Percentiles rank a stretch among this genome's conserved stretches.
Evolutionary conservation across 2,329 filamentous ascomycete genomes (phyloP).

Genomic region (Fusarium chaquense): DNA sequence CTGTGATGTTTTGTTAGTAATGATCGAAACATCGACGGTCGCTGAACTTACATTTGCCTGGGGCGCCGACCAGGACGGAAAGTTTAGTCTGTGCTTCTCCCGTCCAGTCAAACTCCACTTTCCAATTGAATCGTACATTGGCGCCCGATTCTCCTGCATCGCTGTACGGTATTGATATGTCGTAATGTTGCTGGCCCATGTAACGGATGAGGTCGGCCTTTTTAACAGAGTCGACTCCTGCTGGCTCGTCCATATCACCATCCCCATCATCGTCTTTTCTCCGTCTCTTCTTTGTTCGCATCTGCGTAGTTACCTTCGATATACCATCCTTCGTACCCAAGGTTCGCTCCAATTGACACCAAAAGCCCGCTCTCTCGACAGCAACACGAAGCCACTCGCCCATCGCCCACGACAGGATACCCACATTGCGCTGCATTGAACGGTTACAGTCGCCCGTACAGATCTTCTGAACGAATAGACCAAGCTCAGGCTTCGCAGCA

Average conservation of each 20-base stretch:
- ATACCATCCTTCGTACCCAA: conserved; percentile 55
- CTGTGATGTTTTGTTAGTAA: conserved; percentile 53
- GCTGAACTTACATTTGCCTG: conserved; percentile 70
- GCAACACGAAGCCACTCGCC: conserved; percentile 75
- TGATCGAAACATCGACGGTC: background rate
- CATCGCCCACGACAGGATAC: conserved; percentile 74
- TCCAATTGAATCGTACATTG: conserved; percentile 70
- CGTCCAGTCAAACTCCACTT: conserved; percentile 77
- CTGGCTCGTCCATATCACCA: conserved; percentile 26
- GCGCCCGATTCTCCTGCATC: conserved; percentile 52
- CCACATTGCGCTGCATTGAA: conserved; percentile 67
- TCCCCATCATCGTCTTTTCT: conserved; percentile 44
- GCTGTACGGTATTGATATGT: conserved; percentile 56
- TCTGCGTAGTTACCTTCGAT: conserved; percentile 36
- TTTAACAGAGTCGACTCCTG: conserved; percentile 18
- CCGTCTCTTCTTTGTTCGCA: conserved; percentile 45
- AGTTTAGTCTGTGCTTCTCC: conserved; percentile 74
- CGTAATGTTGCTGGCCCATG: conserved; percentile 64
- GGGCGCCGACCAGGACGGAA: conserved; percentile 66
- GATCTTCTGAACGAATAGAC: conserved; percentile 62
- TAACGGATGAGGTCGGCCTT: conserved; percentile 63
- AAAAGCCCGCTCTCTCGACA: conserved; percentile 70
- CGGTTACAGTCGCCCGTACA: conserved; percentile 55
- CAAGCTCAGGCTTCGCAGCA: conserved; percentile 69
- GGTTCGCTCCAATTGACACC: conserved; percentile 65